Evolutionary conservation across 495 filamentous ascomycete species (phyloP).

Genomic region (Penicillium subrubescens): DNA sequence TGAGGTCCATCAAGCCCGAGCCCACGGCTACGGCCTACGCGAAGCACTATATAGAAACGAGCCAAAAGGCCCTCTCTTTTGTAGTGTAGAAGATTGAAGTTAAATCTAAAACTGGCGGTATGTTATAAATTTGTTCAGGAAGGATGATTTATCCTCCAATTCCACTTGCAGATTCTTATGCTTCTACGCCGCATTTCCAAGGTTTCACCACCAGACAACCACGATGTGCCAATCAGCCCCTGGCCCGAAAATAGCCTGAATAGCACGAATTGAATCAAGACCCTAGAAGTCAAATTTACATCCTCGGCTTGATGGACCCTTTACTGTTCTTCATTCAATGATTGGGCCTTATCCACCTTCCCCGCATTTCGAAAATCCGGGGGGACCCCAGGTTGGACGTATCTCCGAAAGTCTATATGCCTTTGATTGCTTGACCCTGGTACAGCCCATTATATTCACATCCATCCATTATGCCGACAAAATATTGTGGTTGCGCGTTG

Average conservation of each 20-base stretch:
- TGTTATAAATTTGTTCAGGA: not conserved
- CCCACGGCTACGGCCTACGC: no score
- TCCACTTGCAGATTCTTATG: not conserved
- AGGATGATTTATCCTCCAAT: not conserved
- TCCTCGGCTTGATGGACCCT: not conserved
- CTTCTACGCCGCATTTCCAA: not conserved
- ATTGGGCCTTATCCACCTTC: not conserved
- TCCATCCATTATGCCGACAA: not conserved
- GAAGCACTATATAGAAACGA: not conserved
- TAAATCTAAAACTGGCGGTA: no score
- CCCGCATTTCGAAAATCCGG: conserved; percentile 1
- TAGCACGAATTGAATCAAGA: not conserved
- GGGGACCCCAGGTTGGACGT: not conserved
- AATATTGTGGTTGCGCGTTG: not conserved
- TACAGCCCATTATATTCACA: not conserved
- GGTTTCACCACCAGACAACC: not conserved
- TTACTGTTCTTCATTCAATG: not conserved
- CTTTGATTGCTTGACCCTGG: not conserved
- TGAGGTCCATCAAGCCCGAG: not conserved
- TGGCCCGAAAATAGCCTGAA: not conserved
- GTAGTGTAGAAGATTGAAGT: not conserved
- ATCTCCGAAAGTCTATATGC: conserved; percentile 6
- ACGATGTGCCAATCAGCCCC: not conserved
- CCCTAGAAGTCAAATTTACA: not conserved
- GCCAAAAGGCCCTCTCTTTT: not conserved